These are phyloP conservation scores for Chenopodium formosanum DNA, from an alignment of 148 eudicot species.

Conservation along the genomic window DNA sequence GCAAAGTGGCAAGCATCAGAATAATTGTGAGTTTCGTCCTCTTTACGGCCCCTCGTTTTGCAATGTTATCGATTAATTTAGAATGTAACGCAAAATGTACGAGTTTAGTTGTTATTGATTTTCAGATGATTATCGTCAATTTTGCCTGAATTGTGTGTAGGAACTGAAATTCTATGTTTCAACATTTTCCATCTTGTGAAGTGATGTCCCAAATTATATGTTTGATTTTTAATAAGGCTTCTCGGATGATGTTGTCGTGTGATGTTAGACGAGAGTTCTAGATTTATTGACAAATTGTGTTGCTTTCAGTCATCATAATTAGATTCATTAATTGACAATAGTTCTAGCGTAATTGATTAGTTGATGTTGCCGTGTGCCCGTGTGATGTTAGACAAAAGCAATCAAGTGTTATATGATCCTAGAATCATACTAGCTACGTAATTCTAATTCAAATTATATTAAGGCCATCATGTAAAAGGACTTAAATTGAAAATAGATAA, in stretches of 20 bases:
- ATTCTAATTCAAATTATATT: no score
- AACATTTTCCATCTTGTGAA: background rate
- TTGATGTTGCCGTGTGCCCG: background rate
- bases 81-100: background rate
- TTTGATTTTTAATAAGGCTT: background rate
- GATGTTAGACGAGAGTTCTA: background rate
- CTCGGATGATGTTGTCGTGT: background rate
- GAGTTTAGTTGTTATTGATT: background rate
- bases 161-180: background rate
- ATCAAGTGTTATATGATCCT: no score
- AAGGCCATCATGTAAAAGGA: no score
- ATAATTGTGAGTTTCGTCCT: slow-evolving; percentile 57
- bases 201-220: no score
- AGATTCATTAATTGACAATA: no score
- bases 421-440: no score
- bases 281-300: background rate
- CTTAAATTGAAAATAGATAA: no score
- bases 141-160: background rate
- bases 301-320: no score
- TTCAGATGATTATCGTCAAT: background rate
- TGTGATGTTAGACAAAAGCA: background rate
- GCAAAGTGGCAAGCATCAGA: slow-evolving; percentile 89
- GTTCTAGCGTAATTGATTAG: no score
- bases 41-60: background rate
- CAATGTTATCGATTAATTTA: background rate